Percentiles rank a stretch among this genome's conserved stretches.
These are phyloP conservation scores for Globisporangium abappressorium DNA, from an alignment of 352 stramenopile genomes.

Conservation along the genomic window DNA sequence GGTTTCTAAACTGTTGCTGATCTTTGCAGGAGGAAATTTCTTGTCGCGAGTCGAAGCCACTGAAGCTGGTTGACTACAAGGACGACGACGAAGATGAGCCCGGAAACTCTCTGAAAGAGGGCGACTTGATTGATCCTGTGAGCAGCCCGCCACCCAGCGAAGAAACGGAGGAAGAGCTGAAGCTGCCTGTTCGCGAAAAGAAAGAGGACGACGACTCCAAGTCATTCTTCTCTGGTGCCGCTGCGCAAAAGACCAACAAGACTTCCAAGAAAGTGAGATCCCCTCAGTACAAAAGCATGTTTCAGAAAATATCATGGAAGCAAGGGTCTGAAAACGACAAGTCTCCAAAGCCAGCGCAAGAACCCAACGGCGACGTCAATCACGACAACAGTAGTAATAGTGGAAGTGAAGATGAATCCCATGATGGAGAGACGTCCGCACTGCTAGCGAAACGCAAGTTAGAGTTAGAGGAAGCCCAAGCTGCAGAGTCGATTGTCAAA, in stretches of 20 bases:
- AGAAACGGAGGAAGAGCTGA: constrained; percentile 44
- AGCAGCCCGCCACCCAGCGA: constrained; percentile 24
- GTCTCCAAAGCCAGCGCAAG: constrained; percentile 21
- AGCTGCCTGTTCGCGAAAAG: constrained; percentile 57
- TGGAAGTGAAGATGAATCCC: constrained; percentile 17
- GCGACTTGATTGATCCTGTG: constrained; percentile 19
- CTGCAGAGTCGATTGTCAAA: constrained; percentile 64
- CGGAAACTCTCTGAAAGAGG: constrained; percentile 31
- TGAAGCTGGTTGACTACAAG: constrained; percentile 74
- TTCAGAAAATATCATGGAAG: constrained; percentile 78
- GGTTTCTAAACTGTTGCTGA: background rate
- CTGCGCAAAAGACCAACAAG: constrained; percentile 41
- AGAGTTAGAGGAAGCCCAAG: constrained; percentile 43
- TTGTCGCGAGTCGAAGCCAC: constrained; percentile 35
- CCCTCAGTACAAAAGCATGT: constrained; percentile 74
- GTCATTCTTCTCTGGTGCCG: constrained; percentile 48
- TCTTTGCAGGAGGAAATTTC: constrained; percentile 37
- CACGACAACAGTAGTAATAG: constrained; percentile 31
- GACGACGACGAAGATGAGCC: constrained; percentile 63
- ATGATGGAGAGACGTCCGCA: constrained; percentile 22
- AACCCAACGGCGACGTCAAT: constrained; percentile 5
- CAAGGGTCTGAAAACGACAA: constrained; percentile 19
- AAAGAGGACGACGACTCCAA: constrained; percentile 49
- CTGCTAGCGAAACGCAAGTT: constrained; percentile 60
- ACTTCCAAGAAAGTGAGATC: constrained; percentile 34